Evolutionary conservation across 331 rosid genomes (phyloP).

Genomic region (Arachis monticola): DNA sequence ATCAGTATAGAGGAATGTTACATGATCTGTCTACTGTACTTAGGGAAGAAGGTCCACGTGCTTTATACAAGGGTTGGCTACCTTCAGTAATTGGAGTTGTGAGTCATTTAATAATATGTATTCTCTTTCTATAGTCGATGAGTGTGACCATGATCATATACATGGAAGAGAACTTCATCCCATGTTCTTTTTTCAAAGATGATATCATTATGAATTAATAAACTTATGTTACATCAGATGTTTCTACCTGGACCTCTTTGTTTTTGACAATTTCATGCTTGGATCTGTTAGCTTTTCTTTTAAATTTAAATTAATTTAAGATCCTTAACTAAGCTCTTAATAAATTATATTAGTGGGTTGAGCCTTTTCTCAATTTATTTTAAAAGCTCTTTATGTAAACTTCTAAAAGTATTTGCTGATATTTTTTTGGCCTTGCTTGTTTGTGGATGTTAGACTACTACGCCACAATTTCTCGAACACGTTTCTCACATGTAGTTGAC

Average conservation of each 20-base stretch:
- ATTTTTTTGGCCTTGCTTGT: conserved; percentile 5
- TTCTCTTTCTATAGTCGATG: conserved; percentile 25
- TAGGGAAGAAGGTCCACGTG: conserved; percentile 95
- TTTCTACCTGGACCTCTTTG: background rate
- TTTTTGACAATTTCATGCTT: background rate
- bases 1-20: conserved; percentile 95
- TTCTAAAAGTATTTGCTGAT: conserved; percentile 3
- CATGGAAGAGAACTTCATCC: conserved; percentile 6
- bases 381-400: background rate
- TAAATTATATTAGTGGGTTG: background rate
- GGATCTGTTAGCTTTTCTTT: no score
- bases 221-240: conserved; percentile 23
- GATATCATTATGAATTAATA: conserved; percentile 11
- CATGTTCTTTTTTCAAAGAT: background rate
- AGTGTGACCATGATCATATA: conserved; percentile 20
- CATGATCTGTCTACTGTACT: conserved; percentile 94
- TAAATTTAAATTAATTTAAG: no score
- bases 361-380: background rate
- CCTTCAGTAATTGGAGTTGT: conserved; percentile 99
- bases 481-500: conserved; percentile 18
- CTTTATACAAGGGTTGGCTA: conserved; percentile 98
- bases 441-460: conserved; percentile 6
- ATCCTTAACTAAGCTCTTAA: no score
- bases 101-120: conserved; percentile 48
- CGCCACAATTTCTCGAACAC: background rate